Base-by-base conservation (phyloP, 176 grass and related monocot species). In the Pharus latifolius region DNA sequence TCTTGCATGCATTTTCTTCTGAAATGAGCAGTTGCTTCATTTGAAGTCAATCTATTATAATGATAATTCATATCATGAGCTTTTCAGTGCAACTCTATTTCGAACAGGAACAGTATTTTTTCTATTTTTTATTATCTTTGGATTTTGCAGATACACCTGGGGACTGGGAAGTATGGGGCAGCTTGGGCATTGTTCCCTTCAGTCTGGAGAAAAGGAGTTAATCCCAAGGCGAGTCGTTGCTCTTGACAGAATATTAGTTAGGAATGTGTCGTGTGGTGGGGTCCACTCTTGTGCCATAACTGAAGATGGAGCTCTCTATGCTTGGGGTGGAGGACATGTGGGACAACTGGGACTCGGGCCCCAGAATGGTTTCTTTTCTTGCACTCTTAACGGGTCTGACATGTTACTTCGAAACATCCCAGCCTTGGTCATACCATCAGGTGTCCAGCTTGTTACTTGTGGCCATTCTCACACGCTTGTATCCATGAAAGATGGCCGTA, bases 381-480 rank as follows among this genome's bases (percentile, higher is more conserved):
- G 85, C 20, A 63, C 70, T 20, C 46, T 70, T 54, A 87, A 88
- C 56, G 78, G 51, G 65, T 87, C 89, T 11, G 80, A 87, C 43
- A 82, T 82, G 77, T 35, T 85, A 45, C 80, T 92, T 15, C 70
- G 81, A 11, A 90, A 92, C 78, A 84, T 98, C 67, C 94, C 94
- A 32, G 77, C 90, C 45, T 31, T 88, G 56, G 84, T 90, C 29
- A 82, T 90, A 68, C 86, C 78, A 16, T 65, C 76, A 77, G 84
- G 81, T 24, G 89, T 93, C 19, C 83, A 49, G 46, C 81, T 91
- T 62, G 87, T 92, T 72, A 83, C 86, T 6, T 93, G 84, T 68
- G 94, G 89, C n/a, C 83, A 98, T 80, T 98, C 81, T 28, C 94
- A 98, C 78, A 98, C 94, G 5, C 89, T 98, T 53, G 26, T 98